Evolutionary conservation across 768 basidiomycete genomes (phyloP).

Genomic region (Ephemerocybe angulata): DNA sequence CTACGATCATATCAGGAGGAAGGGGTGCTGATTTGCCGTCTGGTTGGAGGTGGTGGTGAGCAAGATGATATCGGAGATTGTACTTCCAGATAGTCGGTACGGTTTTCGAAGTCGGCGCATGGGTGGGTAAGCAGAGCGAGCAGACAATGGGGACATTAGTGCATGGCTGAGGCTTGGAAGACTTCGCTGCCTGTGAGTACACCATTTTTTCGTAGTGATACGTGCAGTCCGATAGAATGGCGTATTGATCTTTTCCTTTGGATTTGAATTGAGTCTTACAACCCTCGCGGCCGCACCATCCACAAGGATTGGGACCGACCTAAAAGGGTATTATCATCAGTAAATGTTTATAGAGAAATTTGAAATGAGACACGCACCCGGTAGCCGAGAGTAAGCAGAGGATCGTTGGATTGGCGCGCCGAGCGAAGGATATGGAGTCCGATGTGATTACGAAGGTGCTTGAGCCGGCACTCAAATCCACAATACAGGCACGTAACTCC

Average conservation of each 20-base stretch:
- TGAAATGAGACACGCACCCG: not conserved
- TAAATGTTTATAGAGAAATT: not conserved
- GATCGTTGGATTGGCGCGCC: not conserved
- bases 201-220: slow-evolving; percentile 4
- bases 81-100: slow-evolving; percentile 1
- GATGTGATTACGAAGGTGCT: slow-evolving; percentile 15
- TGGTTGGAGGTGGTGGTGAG: not conserved
- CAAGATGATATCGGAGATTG: not conserved
- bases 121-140: not conserved
- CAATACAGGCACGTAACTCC: slow-evolving; percentile 1
- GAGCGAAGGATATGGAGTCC: slow-evolving; percentile 13
- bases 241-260: not conserved
- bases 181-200: not conserved
- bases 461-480: not conserved
- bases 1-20: not conserved
- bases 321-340: not conserved
- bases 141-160: not conserved
- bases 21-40: not conserved
- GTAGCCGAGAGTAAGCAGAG: not conserved
- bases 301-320: slow-evolving; percentile 12
- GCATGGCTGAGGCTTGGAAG: not conserved
- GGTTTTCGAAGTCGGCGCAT: not conserved
- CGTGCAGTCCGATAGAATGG: not conserved
- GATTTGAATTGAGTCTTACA: not conserved
- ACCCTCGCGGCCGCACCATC: slow-evolving; percentile 5